phyloP scores from a whole-genome alignment of 2,329 filamentous ascomycete genomes.

The Clonostachys chloroleuca region DNA sequence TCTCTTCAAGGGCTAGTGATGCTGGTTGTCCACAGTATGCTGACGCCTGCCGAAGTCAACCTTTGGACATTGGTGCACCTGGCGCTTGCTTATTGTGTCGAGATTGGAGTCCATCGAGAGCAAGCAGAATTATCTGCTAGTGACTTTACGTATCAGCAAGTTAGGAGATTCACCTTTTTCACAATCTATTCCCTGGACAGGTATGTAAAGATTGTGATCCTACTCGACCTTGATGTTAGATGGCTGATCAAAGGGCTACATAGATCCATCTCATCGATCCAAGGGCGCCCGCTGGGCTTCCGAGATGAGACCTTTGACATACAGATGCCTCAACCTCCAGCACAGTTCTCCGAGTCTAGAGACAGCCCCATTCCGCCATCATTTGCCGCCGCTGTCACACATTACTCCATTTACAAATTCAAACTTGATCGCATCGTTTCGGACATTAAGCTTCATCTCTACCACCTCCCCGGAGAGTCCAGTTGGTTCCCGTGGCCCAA shows the following conservation, averaged over 20 bases:
- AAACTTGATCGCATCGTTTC: constrained; percentile 13
- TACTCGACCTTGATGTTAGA: not conserved
- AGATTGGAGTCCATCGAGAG: constrained; percentile 28
- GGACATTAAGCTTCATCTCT: constrained; percentile 13
- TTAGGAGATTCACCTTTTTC: constrained; percentile 21
- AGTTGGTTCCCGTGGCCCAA: constrained; percentile 6
- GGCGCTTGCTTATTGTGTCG: constrained; percentile 27
- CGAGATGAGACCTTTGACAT: constrained; percentile 29
- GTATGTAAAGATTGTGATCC: constrained; percentile 6
- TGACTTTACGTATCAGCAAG: constrained; percentile 3
- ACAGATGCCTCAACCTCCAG: constrained; percentile 6
- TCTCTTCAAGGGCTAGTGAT: constrained; percentile 22
- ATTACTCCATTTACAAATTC: constrained; percentile 18
- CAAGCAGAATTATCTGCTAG: constrained; percentile 5
- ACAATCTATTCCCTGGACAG: constrained; percentile 27
- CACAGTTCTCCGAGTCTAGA: not conserved
- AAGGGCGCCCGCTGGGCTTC: constrained; percentile 28
- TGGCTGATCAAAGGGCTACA: not conserved
- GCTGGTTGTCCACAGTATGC: constrained; percentile 21
- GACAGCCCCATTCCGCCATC: not conserved
- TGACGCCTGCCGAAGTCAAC: constrained; percentile 23
- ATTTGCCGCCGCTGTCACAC: constrained; percentile 4
- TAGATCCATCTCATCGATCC: constrained; percentile 27
- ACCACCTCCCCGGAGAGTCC: constrained; percentile 11
- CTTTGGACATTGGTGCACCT: constrained; percentile 27